Evolutionary conservation across 805 yeast genomes (phyloP).

Genomic region (Debaryomyces tyrocola): DNA sequence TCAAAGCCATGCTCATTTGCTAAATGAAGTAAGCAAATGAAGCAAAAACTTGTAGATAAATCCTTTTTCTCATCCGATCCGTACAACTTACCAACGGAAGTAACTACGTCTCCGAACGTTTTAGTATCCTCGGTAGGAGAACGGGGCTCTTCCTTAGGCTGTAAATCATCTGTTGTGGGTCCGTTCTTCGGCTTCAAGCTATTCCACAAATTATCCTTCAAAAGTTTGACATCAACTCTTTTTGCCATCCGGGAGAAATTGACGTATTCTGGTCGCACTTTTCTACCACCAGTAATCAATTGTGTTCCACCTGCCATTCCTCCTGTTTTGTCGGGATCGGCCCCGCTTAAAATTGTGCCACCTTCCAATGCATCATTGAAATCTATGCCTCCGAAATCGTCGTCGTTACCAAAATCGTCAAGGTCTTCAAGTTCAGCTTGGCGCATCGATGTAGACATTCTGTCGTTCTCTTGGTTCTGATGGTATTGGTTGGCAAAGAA

Average conservation of each 20-base stretch:
- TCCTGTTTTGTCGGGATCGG: conserved; percentile 10
- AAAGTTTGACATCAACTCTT: conserved; percentile 68
- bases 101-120: conserved; percentile 38
- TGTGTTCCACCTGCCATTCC: conserved; percentile 15
- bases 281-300: conserved; percentile 20
- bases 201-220: conserved; percentile 78
- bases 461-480: conserved; percentile 35
- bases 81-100: conserved; percentile 33
- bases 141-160: conserved; percentile 6
- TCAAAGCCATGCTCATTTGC: conserved; percentile 45
- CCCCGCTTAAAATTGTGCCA: conserved; percentile 5
- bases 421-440: conserved; percentile 43
- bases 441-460: conserved; percentile 36
- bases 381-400: conserved; percentile 39
- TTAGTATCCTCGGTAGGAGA: conserved; percentile 29
- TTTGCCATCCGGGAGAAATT: conserved; percentile 73
- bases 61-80: conserved; percentile 40
- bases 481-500: conserved; percentile 72
- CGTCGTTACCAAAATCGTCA: conserved; percentile 33
- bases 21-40: conserved; percentile 43
- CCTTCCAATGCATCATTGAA: conserved; percentile 41
- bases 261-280: conserved; percentile 37
- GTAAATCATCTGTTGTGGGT: background rate
- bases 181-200: conserved; percentile 2
- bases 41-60: conserved; percentile 45